These are phyloP conservation scores for Cryptosporidium tyzzeri DNA, from an alignment of 169 alveolate species.

Conservation along the genomic window DNA sequence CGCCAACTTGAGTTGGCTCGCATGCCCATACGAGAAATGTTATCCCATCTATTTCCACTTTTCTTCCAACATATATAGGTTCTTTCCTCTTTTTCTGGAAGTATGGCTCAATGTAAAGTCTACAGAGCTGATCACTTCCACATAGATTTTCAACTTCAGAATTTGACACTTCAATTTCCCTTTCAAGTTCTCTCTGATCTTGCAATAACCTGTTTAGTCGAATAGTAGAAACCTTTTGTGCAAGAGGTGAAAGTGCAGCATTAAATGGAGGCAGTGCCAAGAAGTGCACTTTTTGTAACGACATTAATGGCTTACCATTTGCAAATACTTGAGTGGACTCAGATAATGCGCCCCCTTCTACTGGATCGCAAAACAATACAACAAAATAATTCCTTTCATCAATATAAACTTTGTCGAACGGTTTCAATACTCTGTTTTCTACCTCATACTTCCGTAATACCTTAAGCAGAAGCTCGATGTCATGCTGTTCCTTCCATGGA, in stretches of 20 bases:
- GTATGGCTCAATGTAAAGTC: constrained; percentile 57
- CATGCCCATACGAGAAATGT: constrained; percentile 71
- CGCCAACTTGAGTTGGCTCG: constrained; percentile 71
- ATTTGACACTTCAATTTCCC: constrained; percentile 14
- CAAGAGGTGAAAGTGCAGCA: constrained; percentile 65
- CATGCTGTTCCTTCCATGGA: constrained; percentile 64
- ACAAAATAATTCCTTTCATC: constrained; percentile 49
- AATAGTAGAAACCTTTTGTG: constrained; percentile 65
- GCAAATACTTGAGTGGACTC: constrained; percentile 69
- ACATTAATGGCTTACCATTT: constrained; percentile 55
- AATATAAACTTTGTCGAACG: constrained; percentile 49
- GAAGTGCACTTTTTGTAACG: constrained; percentile 42
- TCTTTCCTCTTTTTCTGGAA: constrained; percentile 50
- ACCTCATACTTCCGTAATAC: constrained; percentile 22
- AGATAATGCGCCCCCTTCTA: constrained; percentile 42
- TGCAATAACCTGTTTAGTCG: constrained; percentile 30
- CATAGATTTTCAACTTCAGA: constrained; percentile 47
- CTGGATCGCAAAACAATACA: constrained; percentile 67
- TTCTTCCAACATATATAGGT: constrained; percentile 70
- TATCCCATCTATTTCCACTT: constrained; percentile 42
- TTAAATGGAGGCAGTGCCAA: constrained; percentile 73
- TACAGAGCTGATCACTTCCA: constrained; percentile 42
- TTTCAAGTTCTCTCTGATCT: constrained; percentile 9
- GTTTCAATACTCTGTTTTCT: constrained; percentile 12
- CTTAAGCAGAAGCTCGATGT: constrained; percentile 39